Evolutionary conservation across 75 land plant species (phyloP).

Genomic region (Sequoiadendron giganteum): DNA sequence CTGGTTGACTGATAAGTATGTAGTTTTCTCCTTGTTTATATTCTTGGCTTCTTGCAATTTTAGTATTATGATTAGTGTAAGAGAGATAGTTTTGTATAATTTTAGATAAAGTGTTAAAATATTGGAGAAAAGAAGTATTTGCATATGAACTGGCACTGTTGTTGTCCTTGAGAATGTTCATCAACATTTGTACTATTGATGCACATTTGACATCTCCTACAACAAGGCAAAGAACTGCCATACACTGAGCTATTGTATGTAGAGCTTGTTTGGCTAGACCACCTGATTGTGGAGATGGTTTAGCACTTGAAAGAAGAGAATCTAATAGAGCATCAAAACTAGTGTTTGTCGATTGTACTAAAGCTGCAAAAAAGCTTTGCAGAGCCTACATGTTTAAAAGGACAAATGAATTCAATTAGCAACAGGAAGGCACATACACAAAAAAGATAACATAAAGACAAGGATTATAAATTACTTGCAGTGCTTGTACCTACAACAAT

Average conservation of each 20-base stretch:
- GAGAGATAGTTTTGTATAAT: no score
- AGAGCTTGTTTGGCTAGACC: slow-evolving; percentile 95
- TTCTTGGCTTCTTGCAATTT: no score
- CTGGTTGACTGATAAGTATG: no score
- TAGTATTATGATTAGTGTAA: no score
- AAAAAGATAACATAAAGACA: background rate
- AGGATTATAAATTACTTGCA: slow-evolving; percentile 44
- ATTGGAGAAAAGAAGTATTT: no score
- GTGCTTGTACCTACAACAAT: slow-evolving; percentile 97
- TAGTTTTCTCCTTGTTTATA: no score
- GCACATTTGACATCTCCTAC: slow-evolving; percentile 92
- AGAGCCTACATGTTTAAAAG: slow-evolving; percentile 64
- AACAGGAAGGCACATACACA: background rate
- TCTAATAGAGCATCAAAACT: slow-evolving; percentile 87
- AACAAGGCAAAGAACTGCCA: slow-evolving; percentile 96
- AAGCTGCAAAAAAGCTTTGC: slow-evolving; percentile 76
- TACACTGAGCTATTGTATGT: slow-evolving; percentile 87
- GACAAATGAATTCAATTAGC: background rate
- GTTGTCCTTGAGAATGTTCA: slow-evolving; percentile 58
- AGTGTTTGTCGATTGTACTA: slow-evolving; percentile 83
- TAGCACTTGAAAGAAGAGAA: slow-evolving; percentile 88
- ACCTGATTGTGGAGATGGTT: slow-evolving; percentile 71
- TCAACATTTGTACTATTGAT: slow-evolving; percentile 87
- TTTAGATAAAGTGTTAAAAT: no score
- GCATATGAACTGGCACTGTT: slow-evolving; percentile 62